Percentiles rank a stretch among this genome's conserved stretches.
These are phyloP conservation scores for Blastocystis hominis DNA, from an alignment of 352 stramenopile genomes.

Conservation along the genomic window DNA sequence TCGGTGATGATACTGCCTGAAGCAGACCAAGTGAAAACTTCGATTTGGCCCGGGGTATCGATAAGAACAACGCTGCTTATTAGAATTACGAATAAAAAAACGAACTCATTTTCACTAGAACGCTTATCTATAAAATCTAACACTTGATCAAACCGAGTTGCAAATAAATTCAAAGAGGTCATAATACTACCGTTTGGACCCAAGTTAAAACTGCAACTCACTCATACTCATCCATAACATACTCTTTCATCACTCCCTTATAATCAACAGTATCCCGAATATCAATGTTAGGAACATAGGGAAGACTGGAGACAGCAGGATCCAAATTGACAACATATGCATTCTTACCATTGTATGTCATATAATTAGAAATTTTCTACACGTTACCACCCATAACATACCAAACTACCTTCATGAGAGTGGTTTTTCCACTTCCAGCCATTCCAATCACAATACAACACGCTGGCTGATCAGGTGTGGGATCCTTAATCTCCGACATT, in stretches of 20 bases:
- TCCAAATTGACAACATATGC: conserved; percentile 96
- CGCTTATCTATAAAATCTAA: conserved; percentile 15
- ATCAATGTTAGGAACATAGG: conserved; percentile 91
- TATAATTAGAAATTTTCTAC: conserved; percentile 9
- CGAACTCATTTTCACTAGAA: conserved; percentile 61
- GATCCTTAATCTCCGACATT: conserved; percentile 2
- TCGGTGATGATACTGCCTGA: conserved; percentile 94
- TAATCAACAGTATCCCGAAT: conserved; percentile 98
- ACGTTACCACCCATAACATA: conserved; percentile 63
- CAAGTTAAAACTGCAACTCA: conserved; percentile 66
- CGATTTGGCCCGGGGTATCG: conserved; percentile 96
- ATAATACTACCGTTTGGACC: conserved; percentile 97
- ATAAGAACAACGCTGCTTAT: conserved; percentile 72
- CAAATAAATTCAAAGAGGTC: conserved; percentile 96
- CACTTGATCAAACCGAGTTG: conserved; percentile 98
- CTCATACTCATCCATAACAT: neutral
- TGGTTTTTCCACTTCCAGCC: conserved; percentile 89
- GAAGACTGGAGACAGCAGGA: conserved; percentile 85
- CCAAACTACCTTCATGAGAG: conserved; percentile 74
- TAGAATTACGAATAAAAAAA: neutral
- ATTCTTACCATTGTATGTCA: conserved; percentile 64
- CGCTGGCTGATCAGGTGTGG: conserved; percentile 58
- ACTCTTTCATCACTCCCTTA: conserved; percentile 70
- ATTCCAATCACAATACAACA: conserved; percentile 83
- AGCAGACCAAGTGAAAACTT: conserved; percentile 98